These are phyloP conservation scores for Neoscytalidium dimidiatum DNA, from an alignment of 2,329 filamentous ascomycete species.

Conservation along the genomic window DNA sequence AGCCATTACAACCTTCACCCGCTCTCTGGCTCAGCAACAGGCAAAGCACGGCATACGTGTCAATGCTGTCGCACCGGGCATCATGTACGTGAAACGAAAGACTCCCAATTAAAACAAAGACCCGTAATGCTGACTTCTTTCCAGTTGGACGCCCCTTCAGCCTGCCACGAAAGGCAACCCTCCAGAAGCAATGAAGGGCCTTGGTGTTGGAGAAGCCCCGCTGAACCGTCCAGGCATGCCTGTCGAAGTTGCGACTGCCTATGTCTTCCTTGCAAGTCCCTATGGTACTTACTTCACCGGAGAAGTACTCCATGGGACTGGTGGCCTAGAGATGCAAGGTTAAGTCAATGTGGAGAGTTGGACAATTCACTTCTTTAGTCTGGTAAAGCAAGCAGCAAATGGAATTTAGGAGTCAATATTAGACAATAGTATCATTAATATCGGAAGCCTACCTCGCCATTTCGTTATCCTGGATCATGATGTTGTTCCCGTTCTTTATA, in stretches of 20 bases:
- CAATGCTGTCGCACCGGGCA: constrained; percentile 38
- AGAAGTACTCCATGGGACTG: constrained; percentile 28
- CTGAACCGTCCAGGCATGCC: constrained; percentile 34
- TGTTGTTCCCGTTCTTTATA: too few species aligned
- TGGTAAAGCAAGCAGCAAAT: too few species aligned
- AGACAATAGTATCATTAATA: too few species aligned
- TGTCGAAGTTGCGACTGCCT: constrained; percentile 31
- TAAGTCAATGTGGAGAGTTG: neutral
- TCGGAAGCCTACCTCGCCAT: too few species aligned
- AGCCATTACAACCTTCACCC: constrained; percentile 59
- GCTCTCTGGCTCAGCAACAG: constrained; percentile 54
- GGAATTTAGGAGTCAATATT: neutral
- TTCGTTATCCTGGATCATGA: too few species aligned
- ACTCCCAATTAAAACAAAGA: neutral
- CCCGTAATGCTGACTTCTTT: neutral
- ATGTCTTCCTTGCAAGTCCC: constrained; percentile 31
- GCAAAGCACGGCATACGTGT: constrained; percentile 60
- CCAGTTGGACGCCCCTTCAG: constrained; percentile 44
- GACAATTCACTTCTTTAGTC: neutral
- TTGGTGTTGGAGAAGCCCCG: constrained; percentile 28
- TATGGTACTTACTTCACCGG: constrained; percentile 30
- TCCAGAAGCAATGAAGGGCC: constrained; percentile 26
- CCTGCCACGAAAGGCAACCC: constrained; percentile 43
- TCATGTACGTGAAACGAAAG: constrained; percentile 25
- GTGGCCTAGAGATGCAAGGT: constrained; percentile 31